phyloP scores from a whole-genome alignment of 2,329 filamentous ascomycete genomes.

The Sporothrix brasiliensis region DNA sequence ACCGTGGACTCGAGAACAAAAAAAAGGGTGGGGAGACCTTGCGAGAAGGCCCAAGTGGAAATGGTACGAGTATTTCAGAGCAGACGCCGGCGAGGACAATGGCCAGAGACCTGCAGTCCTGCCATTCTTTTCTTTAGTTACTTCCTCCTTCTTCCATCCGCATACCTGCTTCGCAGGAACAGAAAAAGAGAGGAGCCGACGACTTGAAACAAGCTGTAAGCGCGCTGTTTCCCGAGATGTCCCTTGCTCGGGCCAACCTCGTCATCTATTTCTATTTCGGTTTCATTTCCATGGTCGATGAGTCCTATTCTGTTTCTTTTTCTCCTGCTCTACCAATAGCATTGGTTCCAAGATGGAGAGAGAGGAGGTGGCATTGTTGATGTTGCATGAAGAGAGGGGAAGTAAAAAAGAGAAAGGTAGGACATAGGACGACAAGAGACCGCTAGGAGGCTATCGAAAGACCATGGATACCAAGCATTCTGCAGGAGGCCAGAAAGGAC shows the following conservation, averaged over 20 bases:
- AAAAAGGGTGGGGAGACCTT: background rate
- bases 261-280: slow-evolving; percentile 3
- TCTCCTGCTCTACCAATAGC: background rate
- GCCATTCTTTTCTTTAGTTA: background rate
- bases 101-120: background rate
- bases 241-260: slow-evolving; percentile 10
- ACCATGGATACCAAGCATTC: background rate
- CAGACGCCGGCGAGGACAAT: slow-evolving; percentile 5
- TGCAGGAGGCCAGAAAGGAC: background rate
- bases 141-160: background rate
- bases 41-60: slow-evolving; percentile 12
- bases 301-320: background rate
- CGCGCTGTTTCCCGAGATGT: slow-evolving; percentile 32
- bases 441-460: background rate
- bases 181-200: background rate
- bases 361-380: slow-evolving; percentile 21
- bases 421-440: slow-evolving; percentile 19
- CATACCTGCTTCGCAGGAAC: background rate
- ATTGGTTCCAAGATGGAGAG: background rate
- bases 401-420: background rate
- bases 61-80: background rate
- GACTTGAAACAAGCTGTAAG: slow-evolving; percentile 34
- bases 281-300: background rate
- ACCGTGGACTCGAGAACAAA: background rate
- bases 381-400: slow-evolving; percentile 20